Evolutionary conservation across 1,284 basidiomycete species (phyloP), one percentile per base, ranked within the genome.

Genomic region (Bondarzewia mesenterica): DNA sequence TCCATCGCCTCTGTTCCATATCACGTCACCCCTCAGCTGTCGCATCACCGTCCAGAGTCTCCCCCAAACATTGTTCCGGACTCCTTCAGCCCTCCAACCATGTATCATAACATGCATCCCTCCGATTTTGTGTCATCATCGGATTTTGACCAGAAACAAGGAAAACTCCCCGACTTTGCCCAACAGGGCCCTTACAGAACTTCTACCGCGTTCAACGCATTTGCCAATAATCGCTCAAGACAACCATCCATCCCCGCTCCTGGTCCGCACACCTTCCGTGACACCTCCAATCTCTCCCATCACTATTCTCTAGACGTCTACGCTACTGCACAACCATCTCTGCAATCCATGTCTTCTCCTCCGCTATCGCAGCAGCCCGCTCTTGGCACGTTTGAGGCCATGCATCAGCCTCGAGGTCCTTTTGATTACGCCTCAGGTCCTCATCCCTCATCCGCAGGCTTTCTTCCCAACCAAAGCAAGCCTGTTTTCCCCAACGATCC

Each of bases 1-100:
- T 74, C 75, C 36, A 52, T 63, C 36, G 72, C 69, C 54, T 81
- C 80, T 45, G 63, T 75, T 36, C 75, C 74, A 49, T 80, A 71
- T 61, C 77, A 74, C 57, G 61, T 75, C 41, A 62, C 72, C 50
- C 71, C 73, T 43, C 70, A 69, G 41, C 64, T 63, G 10, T 16
- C 41, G 41, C 64, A 66, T 41, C 63, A 70, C 45, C 62, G 64
- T 50, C 70, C 77, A 40, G 78, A 78, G 54, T 78, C 77, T 25
- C 60, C 63, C 42, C 51, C 61, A 38, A 71, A 67, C 52, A 62
- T 57, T 53, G 52, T 65, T 50, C 15, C 32, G 6, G 71, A 68
- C 54, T 48, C 60, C 42, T 66, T 60, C 55, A 51, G 44, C 38
- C 51, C 59, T 48, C 67, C 69, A 44, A 58, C 69, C 52, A 60